phyloP scores from a whole-genome alignment of 768 basidiomycete genomes.

The Macrolepiota fuliginosa region DNA sequence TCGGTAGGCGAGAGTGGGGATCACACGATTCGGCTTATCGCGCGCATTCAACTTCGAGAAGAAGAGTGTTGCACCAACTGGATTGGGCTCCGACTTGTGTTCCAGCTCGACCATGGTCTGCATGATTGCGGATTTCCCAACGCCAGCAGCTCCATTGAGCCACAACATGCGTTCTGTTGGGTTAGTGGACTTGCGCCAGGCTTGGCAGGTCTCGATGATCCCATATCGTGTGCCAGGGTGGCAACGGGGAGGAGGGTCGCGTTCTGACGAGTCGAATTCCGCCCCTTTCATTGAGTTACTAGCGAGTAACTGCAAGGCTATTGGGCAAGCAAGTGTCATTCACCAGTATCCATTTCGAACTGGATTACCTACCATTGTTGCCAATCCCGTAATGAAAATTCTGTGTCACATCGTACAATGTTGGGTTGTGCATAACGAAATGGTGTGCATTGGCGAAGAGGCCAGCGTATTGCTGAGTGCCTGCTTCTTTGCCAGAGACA shows the following conservation, averaged over 20 bases:
- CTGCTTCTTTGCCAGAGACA: too few relatives aligned
- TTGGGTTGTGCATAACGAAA: too few relatives aligned
- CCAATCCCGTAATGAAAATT: too few relatives aligned
- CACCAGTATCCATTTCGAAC: too few relatives aligned
- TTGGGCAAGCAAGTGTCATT: too few relatives aligned
- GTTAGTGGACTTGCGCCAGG: neutral
- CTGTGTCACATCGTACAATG: too few relatives aligned
- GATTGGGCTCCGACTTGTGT: too few relatives aligned
- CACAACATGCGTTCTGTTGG: neutral
- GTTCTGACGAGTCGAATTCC: neutral
- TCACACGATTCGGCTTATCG: neutral
- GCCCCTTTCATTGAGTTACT: too few relatives aligned
- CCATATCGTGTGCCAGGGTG: neutral
- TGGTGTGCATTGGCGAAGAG: too few relatives aligned
- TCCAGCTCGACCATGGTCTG: neutral
- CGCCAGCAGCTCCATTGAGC: neutral
- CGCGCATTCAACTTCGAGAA: neutral
- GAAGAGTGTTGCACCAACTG: neutral
- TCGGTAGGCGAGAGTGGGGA: neutral
- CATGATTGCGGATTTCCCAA: constrained; percentile 2
- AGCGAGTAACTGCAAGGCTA: too few relatives aligned
- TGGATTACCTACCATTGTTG: too few relatives aligned
- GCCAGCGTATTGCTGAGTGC: too few relatives aligned
- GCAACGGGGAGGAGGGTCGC: neutral
- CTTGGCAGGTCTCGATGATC: neutral